Conservation (phyloP, 148 eudicot species). For the Rhododendron molle region DNA sequence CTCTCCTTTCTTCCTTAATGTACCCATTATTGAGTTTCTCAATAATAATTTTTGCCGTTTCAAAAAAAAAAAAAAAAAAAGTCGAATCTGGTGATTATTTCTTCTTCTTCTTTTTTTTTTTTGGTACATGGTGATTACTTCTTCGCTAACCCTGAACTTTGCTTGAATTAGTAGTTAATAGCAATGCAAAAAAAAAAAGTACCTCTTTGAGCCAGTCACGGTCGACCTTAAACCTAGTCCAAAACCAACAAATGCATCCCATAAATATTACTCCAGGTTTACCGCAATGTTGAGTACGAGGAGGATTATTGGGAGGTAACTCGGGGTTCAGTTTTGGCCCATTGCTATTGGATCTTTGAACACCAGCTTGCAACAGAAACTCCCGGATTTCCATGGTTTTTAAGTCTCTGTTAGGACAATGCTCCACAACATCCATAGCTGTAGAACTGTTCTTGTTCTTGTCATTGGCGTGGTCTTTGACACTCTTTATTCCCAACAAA, state of each 20-base stretch:
- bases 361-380: constrained; percentile 17
- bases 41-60: no score
- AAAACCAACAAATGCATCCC: neutral
- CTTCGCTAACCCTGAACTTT: no score
- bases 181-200: neutral
- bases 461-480: constrained; percentile 1
- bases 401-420: constrained; percentile 29
- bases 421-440: constrained; percentile 28
- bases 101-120: no score
- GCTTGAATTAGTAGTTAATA: no score
- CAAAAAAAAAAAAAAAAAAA: no score
- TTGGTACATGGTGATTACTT: no score
- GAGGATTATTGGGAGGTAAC: neutral
- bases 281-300: neutral
- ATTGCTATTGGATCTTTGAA: neutral
- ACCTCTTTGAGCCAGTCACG: neutral
- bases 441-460: constrained; percentile 29
- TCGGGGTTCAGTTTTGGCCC: no score
- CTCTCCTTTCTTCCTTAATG: no score
- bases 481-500: constrained; percentile 9
- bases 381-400: constrained; percentile 27
- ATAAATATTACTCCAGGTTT: neutral
- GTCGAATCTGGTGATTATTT: no score
- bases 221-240: neutral
- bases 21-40: no score